Evolutionary conservation across 2,329 filamentous ascomycete species (phyloP).

Genomic region (Rutstroemia sp.): DNA sequence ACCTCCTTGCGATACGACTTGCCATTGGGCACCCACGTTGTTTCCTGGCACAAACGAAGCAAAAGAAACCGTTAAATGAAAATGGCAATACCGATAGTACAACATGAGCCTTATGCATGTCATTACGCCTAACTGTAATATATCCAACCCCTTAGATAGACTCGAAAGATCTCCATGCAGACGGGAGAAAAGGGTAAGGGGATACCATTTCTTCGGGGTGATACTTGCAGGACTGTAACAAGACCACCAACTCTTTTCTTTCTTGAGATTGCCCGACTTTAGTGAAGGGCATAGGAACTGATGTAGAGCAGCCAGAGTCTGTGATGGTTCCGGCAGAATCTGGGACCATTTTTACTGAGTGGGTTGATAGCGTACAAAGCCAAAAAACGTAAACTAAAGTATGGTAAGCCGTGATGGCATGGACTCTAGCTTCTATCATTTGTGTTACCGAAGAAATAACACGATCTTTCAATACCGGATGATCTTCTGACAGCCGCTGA

Average conservation of each 20-base stretch:
- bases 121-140: slow-evolving; percentile 15
- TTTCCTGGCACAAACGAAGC: slow-evolving; percentile 25
- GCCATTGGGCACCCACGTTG: slow-evolving; percentile 25
- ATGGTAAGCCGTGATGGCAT: too few relatives aligned
- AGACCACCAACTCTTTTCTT: background rate
- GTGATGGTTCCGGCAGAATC: too few relatives aligned
- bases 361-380: too few relatives aligned
- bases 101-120: slow-evolving; percentile 14
- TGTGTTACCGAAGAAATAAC: background rate
- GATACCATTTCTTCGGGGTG: background rate
- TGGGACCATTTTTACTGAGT: too few relatives aligned
- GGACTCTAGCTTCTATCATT: background rate
- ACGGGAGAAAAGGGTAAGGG: background rate
- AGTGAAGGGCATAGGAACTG: background rate
- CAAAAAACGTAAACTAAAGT: too few relatives aligned
- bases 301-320: too few relatives aligned
- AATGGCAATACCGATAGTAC: slow-evolving; percentile 16
- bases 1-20: slow-evolving; percentile 18
- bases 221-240: too few relatives aligned
- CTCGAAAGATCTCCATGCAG: slow-evolving; percentile 19
- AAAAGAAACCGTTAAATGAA: slow-evolving; percentile 9
- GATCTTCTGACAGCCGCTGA: slow-evolving; percentile 21
- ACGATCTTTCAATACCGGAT: slow-evolving; percentile 3
- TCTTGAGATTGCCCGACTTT: background rate
- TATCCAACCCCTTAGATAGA: slow-evolving; percentile 15